These are phyloP conservation scores for Tilletiopsis washingtonensis DNA, from an alignment of 1,284 basidiomycete species.

Conservation along the genomic window DNA sequence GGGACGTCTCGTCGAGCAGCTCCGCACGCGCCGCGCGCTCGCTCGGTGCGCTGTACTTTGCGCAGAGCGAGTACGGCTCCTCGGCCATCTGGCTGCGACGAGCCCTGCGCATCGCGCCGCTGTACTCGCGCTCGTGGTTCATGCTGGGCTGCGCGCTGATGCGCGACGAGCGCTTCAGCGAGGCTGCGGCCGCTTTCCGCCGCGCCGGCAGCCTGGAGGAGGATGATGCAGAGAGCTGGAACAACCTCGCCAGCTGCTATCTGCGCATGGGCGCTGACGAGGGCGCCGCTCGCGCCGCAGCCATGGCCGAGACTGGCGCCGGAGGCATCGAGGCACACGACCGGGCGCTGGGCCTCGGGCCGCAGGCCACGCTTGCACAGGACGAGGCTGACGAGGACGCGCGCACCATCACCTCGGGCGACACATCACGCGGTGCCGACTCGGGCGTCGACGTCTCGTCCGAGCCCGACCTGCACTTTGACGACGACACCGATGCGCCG, in stretches of 20 bases:
- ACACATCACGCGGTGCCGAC: not conserved
- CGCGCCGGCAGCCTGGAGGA: constrained; percentile 84
- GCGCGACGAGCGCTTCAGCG: constrained; percentile 63
- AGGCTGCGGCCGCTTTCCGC: constrained; percentile 72
- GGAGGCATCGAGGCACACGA: not conserved
- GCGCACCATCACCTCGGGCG: not conserved
- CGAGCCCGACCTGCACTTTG: constrained; percentile 5
- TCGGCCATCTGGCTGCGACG: constrained; percentile 59
- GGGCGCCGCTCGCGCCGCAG: constrained; percentile 8
- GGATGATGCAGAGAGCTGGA: constrained; percentile 97
- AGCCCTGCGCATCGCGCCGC: constrained; percentile 80
- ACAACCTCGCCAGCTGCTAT: constrained; percentile 91
- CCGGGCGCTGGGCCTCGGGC: no score
- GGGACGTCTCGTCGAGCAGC: constrained; percentile 68
- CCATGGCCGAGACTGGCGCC: constrained; percentile 14
- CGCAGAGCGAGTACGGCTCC: constrained; percentile 58
- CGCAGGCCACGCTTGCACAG: not conserved
- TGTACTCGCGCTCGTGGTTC: constrained; percentile 85
- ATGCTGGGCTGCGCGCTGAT: constrained; percentile 84
- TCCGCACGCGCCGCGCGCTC: constrained; percentile 86
- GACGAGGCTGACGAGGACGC: constrained; percentile 3
- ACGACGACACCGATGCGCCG: constrained; percentile 1
- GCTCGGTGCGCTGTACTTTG: constrained; percentile 75
- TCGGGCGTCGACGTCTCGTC: constrained; percentile 7
- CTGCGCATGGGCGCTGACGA: constrained; percentile 50